Base-by-base conservation (phyloP, 768 basidiomycete species). In the Tylopilus rubrobrunneus region DNA sequence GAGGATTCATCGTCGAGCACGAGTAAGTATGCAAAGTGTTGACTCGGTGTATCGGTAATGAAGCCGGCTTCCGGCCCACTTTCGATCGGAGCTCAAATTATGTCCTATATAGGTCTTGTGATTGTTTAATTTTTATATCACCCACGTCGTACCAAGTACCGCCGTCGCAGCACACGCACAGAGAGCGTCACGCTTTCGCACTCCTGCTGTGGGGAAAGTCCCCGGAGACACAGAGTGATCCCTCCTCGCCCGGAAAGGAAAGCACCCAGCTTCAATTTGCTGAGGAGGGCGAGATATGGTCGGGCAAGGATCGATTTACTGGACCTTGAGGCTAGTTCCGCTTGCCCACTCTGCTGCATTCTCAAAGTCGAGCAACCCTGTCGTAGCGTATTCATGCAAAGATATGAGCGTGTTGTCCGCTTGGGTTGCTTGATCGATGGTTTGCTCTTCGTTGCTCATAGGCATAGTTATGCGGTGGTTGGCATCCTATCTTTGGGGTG, bases 181-280 rank as follows among this genome's bases (percentile, higher is more conserved):
- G 80, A 75, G 76, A 78, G 78, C 71, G 60, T 53, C 55, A 51
- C 52, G 67, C 74, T 77, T 76, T 77, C 73, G 57, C 51, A 52
- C 58, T 77, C 74, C 57, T 43, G 85, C 88, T 89, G 88, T 85
- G 88, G 88, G 88, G 87, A 89, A 90, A 89, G 88, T 89, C 88
- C 86, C 88, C 88, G 88, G 88, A 89, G 88, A 80, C 71, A 79
- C 85, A 85, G 87, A 87, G 82, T 66, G 55, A 63, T 63, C 72
- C 78, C 70, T 74, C 73, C 76, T 80, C 74, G 69, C 73, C 76
- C 76, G 58, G 48, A 62, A 76, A 62, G 87, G 87, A 87, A 85
- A 89, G 78, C 86, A 68, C 74, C 85, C 82, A 78, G 77, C 83
- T 77, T 73, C 72, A 89, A 82, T 78, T 78, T 78, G 83, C 77